Percentiles rank a stretch among this genome's conserved stretches.
Conservation (phyloP, 2,329 filamentous ascomycete genomes). For the Epichloe coenophiala region DNA sequence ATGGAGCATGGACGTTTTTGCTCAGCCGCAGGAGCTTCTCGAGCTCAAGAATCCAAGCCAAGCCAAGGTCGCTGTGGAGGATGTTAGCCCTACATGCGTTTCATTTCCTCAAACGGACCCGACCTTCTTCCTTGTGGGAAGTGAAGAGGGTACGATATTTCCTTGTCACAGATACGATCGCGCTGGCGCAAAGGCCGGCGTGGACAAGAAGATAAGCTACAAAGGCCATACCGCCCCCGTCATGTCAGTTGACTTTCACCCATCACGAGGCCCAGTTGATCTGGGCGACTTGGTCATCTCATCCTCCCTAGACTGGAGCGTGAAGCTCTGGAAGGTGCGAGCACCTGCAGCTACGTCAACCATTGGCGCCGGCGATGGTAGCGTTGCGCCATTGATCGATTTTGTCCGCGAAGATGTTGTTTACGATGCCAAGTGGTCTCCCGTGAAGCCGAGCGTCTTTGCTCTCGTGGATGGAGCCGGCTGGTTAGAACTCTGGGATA, state of each 20-base stretch:
- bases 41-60: constrained; percentile 77
- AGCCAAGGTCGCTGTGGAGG: constrained; percentile 65
- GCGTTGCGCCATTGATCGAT: constrained; percentile 66
- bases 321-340: constrained; percentile 91
- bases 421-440: constrained; percentile 93
- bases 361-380: constrained; percentile 34
- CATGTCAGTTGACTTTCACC: constrained; percentile 93
- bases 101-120: constrained; percentile 91
- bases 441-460: constrained; percentile 86
- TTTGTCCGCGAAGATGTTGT: constrained; percentile 92
- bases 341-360: constrained; percentile 62
- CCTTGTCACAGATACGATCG: constrained; percentile 96
- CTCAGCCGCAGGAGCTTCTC: constrained; percentile 87
- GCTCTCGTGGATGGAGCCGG: constrained; percentile 88
- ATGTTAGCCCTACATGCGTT: constrained; percentile 87
- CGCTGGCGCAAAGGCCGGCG: constrained; percentile 89
- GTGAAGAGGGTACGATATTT: constrained; percentile 92
- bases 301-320: constrained; percentile 91
- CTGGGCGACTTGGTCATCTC: constrained; percentile 86
- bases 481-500: constrained; percentile 87
- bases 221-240: constrained; percentile 84
- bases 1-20: constrained; percentile 96
- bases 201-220: constrained; percentile 81
- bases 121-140: constrained; percentile 93
- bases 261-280: constrained; percentile 80